phyloP scores from a whole-genome alignment of 148 eudicot species.

The Silene uniflora region DNA sequence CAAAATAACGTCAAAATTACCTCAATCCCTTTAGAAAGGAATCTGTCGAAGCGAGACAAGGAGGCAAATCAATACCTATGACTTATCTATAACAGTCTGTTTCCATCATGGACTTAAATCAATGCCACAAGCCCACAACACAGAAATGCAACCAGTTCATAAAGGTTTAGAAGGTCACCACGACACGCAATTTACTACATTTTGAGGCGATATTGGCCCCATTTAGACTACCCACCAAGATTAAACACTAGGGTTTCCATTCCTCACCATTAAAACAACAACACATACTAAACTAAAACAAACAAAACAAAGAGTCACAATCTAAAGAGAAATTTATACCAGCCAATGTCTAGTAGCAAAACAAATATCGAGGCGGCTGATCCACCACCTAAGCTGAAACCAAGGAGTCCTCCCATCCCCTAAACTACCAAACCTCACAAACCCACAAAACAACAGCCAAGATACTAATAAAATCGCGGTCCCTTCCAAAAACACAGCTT shows the following conservation, averaged over 20 bases:
- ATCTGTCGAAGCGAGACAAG: background rate
- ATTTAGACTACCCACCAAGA: too few species aligned
- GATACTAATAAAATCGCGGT: conserved; percentile 46
- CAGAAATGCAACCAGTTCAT: background rate
- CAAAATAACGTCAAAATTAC: background rate
- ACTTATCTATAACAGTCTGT: background rate
- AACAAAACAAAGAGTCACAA: background rate
- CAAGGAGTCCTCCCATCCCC: conserved; percentile 59
- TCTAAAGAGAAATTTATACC: conserved; percentile 26
- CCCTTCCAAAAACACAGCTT: conserved; percentile 75
- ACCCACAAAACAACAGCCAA: conserved; percentile 67
- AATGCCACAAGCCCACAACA: background rate
- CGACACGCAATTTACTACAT: background rate
- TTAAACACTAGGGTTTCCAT: too few species aligned
- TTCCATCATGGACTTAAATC: background rate
- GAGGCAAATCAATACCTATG: background rate
- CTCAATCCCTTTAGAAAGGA: background rate
- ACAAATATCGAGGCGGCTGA: conserved; percentile 73
- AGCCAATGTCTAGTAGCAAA: conserved; percentile 96
- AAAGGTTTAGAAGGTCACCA: background rate
- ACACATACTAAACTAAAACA: background rate
- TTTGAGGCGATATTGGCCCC: background rate
- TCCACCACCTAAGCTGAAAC: conserved; percentile 91
- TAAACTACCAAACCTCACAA: conserved; percentile 49
- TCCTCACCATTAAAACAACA: too few species aligned